Percentiles rank a stretch among this genome's conserved stretches.
Conservation (phyloP, 306 rosid species). For the Mimosa pudica region DNA sequence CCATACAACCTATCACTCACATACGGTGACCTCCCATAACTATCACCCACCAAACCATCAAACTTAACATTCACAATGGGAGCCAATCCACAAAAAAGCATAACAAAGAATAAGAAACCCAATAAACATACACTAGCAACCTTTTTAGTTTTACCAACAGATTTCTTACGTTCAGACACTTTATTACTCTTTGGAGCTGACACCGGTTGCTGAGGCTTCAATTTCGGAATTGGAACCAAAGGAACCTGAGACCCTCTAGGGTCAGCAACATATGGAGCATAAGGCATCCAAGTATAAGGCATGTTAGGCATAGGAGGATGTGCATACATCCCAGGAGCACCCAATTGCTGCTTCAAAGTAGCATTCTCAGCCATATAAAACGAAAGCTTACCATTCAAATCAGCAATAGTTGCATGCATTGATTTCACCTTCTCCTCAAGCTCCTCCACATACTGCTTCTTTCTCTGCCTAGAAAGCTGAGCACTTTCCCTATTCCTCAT, state of each 20-base stretch:
- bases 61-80: slow-evolving; percentile 64
- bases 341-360: slow-evolving; percentile 77
- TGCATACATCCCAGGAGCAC: slow-evolving; percentile 72
- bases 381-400: slow-evolving; percentile 67
- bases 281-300: slow-evolving; percentile 84
- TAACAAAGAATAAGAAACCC: slow-evolving; percentile 75
- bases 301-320: slow-evolving; percentile 73
- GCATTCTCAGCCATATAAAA: slow-evolving; percentile 87
- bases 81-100: slow-evolving; percentile 84
- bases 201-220: slow-evolving; percentile 67
- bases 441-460: slow-evolving; percentile 95
- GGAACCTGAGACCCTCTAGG: slow-evolving; percentile 89
- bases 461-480: slow-evolving; percentile 96
- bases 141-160: slow-evolving; percentile 82
- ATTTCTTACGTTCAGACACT: slow-evolving; percentile 58
- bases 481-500: slow-evolving; percentile 97
- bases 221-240: slow-evolving; percentile 87
- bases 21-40: slow-evolving; percentile 50
- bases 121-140: slow-evolving; percentile 92
- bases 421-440: slow-evolving; percentile 86
- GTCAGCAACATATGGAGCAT: slow-evolving; percentile 71
- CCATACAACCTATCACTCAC: slow-evolving; percentile 49
- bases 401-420: slow-evolving; percentile 86
- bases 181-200: slow-evolving; percentile 52
- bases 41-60: slow-evolving; percentile 54